phyloP scores from a whole-genome alignment of 805 yeast genomes.

The Pichia scutulata region DNA sequence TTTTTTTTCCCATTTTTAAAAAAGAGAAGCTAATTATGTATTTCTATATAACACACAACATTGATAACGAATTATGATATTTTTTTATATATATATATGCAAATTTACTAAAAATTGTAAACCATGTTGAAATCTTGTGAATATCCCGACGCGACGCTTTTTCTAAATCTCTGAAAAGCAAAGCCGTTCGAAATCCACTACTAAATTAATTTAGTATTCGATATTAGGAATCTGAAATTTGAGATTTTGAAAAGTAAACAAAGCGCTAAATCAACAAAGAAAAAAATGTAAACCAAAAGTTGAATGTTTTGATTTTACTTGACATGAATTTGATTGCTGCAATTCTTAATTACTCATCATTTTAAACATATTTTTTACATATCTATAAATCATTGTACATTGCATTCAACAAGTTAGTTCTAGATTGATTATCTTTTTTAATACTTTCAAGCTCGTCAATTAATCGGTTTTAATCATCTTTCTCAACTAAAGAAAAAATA shows the following conservation, averaged over 20 bases:
- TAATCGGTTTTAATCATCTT: background rate
- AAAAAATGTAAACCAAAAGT: background rate
- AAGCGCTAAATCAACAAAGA: background rate
- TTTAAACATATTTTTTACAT: background rate
- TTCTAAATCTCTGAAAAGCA: background rate
- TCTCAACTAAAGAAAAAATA: too few species aligned
- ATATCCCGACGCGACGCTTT: background rate
- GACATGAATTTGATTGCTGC: background rate
- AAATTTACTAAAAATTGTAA: too few species aligned
- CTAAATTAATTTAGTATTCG: too few species aligned
- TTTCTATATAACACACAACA: background rate
- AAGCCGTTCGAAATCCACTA: too few species aligned
- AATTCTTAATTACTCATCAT: background rate
- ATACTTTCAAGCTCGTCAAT: background rate
- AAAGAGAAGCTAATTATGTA: background rate
- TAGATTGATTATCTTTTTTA: background rate
- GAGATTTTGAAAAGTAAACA: background rate
- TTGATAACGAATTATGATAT: background rate
- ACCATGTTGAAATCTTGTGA: too few species aligned
- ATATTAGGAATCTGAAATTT: too few species aligned
- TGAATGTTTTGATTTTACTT: background rate
- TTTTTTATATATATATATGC: too few species aligned
- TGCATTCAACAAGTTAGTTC: background rate
- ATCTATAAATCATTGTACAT: background rate
- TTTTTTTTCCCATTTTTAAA: too few species aligned